Evolutionary conservation across 2,329 filamentous ascomycete genomes (phyloP).

Genomic region (Madurella fahalii): DNA sequence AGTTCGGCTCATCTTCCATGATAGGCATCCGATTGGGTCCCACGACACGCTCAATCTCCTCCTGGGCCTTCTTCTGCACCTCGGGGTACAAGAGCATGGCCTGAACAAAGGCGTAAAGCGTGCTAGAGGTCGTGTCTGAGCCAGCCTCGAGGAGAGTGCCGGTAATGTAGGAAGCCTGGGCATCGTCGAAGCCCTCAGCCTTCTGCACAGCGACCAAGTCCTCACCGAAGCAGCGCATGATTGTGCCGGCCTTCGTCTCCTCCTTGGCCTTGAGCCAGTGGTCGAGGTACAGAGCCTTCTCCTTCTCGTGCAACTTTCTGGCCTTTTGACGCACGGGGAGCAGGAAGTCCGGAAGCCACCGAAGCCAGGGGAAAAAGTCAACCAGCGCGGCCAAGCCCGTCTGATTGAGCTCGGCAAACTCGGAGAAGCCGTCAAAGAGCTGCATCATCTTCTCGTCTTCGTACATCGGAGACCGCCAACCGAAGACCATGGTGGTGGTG

Average conservation of each 20-base stretch:
- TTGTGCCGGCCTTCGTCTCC: conserved; percentile 25
- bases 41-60: conserved; percentile 40
- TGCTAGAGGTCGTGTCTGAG: conserved; percentile 41
- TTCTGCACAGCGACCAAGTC: conserved; percentile 24
- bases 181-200: conserved; percentile 29
- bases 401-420: conserved; percentile 40
- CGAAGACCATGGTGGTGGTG: conserved; percentile 49
- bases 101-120: conserved; percentile 40
- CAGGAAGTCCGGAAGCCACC: conserved; percentile 41
- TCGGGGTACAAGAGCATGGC: conserved; percentile 44
- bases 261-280: conserved; percentile 41
- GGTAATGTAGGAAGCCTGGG: conserved; percentile 32
- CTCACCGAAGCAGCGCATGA: conserved; percentile 26
- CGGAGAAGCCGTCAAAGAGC: conserved; percentile 36
- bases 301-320: conserved; percentile 39
- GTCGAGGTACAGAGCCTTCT: conserved; percentile 39
- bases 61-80: conserved; percentile 39
- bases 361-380: conserved; percentile 44
- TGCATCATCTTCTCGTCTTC: conserved; percentile 42
- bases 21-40: conserved; percentile 37
- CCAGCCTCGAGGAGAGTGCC: conserved; percentile 38
- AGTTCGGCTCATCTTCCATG: conserved; percentile 34
- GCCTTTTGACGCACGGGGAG: conserved; percentile 38
- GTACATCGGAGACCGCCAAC: conserved; percentile 40
- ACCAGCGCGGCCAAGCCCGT: conserved; percentile 40